Base-by-base conservation (phyloP, 495 filamentous ascomycete species). In the Halenospora varia region DNA sequence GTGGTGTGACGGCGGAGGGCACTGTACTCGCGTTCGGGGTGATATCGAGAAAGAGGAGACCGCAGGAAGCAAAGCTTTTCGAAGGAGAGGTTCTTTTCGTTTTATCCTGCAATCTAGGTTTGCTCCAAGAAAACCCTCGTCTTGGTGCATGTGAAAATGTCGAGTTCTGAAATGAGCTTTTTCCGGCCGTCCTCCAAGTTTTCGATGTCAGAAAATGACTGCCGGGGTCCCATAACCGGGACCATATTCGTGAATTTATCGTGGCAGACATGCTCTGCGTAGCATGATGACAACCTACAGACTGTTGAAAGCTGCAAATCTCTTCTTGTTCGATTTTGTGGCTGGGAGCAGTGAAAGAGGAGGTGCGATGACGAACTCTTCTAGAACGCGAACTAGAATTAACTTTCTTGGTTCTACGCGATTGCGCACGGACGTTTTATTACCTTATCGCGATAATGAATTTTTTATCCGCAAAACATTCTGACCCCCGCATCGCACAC, bases 231-330 rank as follows among this genome's bases (percentile, higher is more conserved):
- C 57, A 53, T 17, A 63, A 26, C 26, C 54, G 61, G 58, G 64
- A 66, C 64, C 64, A 66, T 49, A 64, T 42, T 44, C 55, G 56
- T 17, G 44, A 35, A 23, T 51, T 61, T 51, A 63, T 56, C 11
- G 41, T 51, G 24, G 52, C 51, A 53, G 64, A 48, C 60, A 61
- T 66, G 10, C 20, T 57, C 44, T 51, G 18, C 13, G 18, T 20
- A 47, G 55, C 61, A 66, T 63, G n/a, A 19, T 64, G 58, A 52
- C 41, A 13, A 53, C n/a, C 17, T 18, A 42, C 51, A 63, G 64
- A 61, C 57, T 61, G 57, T 63, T 61, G 45, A 66, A 19, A 63
- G 61, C 53, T 51, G 57, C 39, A 46, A 48, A 45, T 23, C 10
- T 15, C 49, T 60, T 26, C 10, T n/a, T 50, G n/a, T 25, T 49